phyloP scores from a whole-genome alignment of 2,329 filamentous ascomycete species.

The Chalaropsis thielavioides region DNA sequence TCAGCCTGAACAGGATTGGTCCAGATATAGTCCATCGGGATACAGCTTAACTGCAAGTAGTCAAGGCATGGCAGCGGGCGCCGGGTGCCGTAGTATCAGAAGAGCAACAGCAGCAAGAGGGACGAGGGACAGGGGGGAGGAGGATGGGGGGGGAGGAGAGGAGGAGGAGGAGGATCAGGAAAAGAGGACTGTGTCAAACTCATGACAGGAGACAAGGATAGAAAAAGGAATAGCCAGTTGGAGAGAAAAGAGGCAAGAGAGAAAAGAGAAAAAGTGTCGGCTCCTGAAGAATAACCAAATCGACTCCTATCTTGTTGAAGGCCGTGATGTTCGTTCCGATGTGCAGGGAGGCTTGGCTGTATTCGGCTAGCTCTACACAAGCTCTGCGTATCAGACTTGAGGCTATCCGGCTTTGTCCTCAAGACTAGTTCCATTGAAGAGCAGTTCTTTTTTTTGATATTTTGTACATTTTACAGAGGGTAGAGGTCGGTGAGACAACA shows the following conservation, averaged over 20 bases:
- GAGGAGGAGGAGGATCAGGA: too few species aligned
- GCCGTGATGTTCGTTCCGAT: background rate
- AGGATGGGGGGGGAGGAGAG: too few species aligned
- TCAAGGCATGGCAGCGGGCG: background rate
- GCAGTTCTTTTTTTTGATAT: too few species aligned
- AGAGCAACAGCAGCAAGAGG: background rate
- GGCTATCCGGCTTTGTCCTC: background rate
- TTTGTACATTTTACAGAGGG: too few species aligned
- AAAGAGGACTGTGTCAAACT: background rate
- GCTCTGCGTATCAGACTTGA: background rate
- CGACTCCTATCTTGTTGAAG: background rate
- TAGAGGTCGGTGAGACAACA: too few species aligned
- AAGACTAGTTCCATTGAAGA: too few species aligned
- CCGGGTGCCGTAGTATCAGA: background rate
- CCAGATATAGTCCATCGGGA: background rate
- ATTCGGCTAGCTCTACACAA: background rate
- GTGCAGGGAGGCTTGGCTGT: background rate
- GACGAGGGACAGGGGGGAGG: background rate
- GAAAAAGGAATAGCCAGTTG: background rate
- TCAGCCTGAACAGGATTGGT: background rate
- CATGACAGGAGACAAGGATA: background rate
- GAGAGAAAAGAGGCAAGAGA: background rate
- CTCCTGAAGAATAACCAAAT: background rate
- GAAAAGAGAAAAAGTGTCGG: background rate
- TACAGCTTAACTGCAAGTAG: background rate